These are phyloP conservation scores for Tylopilus sp. DNA, from an alignment of 1,284 basidiomycete genomes.

Conservation along the genomic window DNA sequence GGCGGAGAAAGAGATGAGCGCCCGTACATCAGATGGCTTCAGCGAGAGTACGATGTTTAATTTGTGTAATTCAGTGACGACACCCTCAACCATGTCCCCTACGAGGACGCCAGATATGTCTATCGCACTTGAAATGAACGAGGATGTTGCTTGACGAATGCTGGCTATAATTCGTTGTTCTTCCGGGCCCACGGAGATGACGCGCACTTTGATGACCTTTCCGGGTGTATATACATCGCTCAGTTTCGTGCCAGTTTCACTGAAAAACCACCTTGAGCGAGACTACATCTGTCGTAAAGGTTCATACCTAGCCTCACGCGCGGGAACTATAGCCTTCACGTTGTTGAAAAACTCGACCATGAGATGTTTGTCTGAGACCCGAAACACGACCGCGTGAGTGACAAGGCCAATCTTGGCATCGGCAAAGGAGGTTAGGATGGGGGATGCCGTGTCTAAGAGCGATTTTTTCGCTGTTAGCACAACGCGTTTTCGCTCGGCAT, in stretches of 20 bases:
- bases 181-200: constrained; percentile 79
- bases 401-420: constrained; percentile 81
- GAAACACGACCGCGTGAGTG: constrained; percentile 88
- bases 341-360: constrained; percentile 94
- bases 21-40: constrained; percentile 78
- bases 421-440: constrained; percentile 74
- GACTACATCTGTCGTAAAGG: neutral
- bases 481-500: constrained; percentile 86
- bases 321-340: constrained; percentile 86
- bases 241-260: constrained; percentile 60
- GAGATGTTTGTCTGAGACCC: constrained; percentile 81
- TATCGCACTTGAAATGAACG: constrained; percentile 58
- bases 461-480: constrained; percentile 94
- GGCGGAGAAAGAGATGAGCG: constrained; percentile 88
- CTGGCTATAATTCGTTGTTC: constrained; percentile 83
- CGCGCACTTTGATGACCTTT: constrained; percentile 89
- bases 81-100: constrained; percentile 79
- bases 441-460: constrained; percentile 84
- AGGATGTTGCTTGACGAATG: constrained; percentile 83
- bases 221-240: constrained; percentile 81
- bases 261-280: constrained; percentile 13
- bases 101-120: constrained; percentile 83
- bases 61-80: constrained; percentile 84
- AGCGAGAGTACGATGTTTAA: constrained; percentile 85
- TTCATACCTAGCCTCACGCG: constrained; percentile 82